phyloP scores from a whole-genome alignment of 2,329 filamentous ascomycete genomes.

The Aspergillus amoenus region DNA sequence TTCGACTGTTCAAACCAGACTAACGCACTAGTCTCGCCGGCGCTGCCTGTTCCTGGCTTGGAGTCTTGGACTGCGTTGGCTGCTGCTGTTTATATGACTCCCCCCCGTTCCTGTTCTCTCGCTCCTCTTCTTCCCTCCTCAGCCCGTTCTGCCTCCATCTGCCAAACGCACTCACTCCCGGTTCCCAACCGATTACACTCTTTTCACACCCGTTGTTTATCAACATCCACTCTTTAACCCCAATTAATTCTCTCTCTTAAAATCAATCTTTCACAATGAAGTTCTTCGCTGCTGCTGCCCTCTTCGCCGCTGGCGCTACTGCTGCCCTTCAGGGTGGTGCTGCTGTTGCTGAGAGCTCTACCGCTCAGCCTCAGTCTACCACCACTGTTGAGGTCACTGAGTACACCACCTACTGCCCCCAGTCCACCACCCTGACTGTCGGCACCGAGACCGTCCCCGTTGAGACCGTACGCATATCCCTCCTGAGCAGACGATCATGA shows the following conservation, averaged over 20 bases:
- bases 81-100: conserved; percentile 6
- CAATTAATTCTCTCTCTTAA: neutral
- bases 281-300: conserved; percentile 44
- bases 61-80: neutral
- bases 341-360: neutral
- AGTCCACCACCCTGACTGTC: conserved; percentile 63
- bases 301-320: conserved; percentile 39
- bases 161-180: conserved; percentile 48
- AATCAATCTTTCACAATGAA: conserved; percentile 45
- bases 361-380: conserved; percentile 11
- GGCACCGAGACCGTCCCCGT: conserved; percentile 68
- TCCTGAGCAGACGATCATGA: too few species aligned
- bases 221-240: conserved; percentile 12
- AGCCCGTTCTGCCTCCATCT: conserved; percentile 18
- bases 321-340: conserved; percentile 20
- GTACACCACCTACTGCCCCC: conserved; percentile 72
- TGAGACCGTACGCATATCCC: conserved; percentile 52
- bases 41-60: neutral
- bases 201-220: conserved; percentile 21
- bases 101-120: conserved; percentile 5
- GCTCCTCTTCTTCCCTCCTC: conserved; percentile 15
- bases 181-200: conserved; percentile 41
- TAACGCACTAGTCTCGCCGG: conserved; percentile 1
- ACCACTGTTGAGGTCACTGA: conserved; percentile 66
- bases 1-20: neutral